These are phyloP conservation scores for Backusella westeae DNA, from an alignment of 192 early-diverging fungal genomes.

Conservation along the genomic window DNA sequence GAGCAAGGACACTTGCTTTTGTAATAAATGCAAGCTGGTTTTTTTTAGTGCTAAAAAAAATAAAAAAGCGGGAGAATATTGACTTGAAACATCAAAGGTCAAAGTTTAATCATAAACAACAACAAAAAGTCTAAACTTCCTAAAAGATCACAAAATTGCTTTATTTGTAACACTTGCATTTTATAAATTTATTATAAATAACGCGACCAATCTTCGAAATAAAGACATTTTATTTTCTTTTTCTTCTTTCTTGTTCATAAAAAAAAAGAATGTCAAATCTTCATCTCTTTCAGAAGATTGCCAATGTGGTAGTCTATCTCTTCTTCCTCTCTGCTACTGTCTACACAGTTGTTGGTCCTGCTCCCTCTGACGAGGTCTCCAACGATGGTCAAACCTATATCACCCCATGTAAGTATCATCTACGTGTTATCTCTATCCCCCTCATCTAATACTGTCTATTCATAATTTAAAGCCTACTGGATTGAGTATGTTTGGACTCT, in stretches of 20 bases:
- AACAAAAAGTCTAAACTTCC: neutral
- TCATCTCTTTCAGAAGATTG: conserved; percentile 42
- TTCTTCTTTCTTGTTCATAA: conserved; percentile 4
- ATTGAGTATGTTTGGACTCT: conserved; percentile 61
- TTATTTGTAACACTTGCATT: conserved; percentile 1
- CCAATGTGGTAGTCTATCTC: conserved; percentile 61
- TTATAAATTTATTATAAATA: conserved; percentile 12
- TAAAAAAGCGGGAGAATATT: neutral
- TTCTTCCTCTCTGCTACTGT: conserved; percentile 59
- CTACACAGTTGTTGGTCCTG: conserved; percentile 48
- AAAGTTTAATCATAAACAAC: conserved; percentile 1
- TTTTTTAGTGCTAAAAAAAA: neutral
- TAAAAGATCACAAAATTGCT: neutral
- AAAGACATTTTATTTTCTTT: neutral
- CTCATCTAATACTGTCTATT: neutral
- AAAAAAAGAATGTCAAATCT: neutral
- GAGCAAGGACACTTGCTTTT: neutral
- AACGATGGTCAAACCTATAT: conserved; percentile 56
- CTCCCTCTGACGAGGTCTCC: conserved; percentile 32
- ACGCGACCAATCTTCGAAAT: neutral
- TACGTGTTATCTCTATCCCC: neutral
- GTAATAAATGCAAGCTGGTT: neutral
- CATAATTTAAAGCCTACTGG: conserved; percentile 40
- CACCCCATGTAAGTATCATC: conserved; percentile 45
- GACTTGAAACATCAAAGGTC: neutral